Evolutionary conservation across 495 filamentous ascomycete species (phyloP).

Genomic region (Penicillium taxi): DNA sequence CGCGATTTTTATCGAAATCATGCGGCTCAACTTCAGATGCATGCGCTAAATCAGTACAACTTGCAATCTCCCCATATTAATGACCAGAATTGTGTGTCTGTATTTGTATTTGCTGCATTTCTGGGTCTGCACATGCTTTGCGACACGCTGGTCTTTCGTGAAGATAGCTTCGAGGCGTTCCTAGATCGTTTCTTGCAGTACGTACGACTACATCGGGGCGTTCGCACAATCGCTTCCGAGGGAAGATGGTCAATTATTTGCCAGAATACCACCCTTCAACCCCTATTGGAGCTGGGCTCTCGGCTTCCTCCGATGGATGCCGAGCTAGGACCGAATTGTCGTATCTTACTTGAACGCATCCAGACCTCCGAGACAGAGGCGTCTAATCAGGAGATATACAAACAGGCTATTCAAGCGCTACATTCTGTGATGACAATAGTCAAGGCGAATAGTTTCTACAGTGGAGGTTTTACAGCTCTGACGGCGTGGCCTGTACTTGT

Average conservation of each 20-base stretch:
- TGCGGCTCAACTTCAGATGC: slow-evolving; percentile 9
- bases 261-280: too few relatives aligned
- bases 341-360: slow-evolving; percentile 1
- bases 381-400: slow-evolving; percentile 2
- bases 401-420: slow-evolving; percentile 5
- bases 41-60: slow-evolving; percentile 9
- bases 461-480: neutral
- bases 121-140: slow-evolving; percentile 42
- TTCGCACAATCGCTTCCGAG: slow-evolving; percentile 22
- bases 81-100: slow-evolving; percentile 30
- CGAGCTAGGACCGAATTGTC: slow-evolving; percentile 2
- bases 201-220: slow-evolving; percentile 37
- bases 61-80: neutral
- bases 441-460: neutral
- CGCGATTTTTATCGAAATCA: slow-evolving; percentile 4
- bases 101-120: slow-evolving; percentile 42
- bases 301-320: too few relatives aligned
- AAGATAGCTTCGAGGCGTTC: slow-evolving; percentile 20
- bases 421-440: slow-evolving; percentile 6
- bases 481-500: slow-evolving; percentile 14
- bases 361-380: neutral
- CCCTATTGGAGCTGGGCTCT: too few relatives aligned
- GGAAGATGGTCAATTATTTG: slow-evolving; percentile 5
- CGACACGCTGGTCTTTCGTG: slow-evolving; percentile 26
- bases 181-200: slow-evolving; percentile 35